Conservation (phyloP, 2,329 filamentous ascomycete species). For the Akanthomyces dipterigenus region DNA sequence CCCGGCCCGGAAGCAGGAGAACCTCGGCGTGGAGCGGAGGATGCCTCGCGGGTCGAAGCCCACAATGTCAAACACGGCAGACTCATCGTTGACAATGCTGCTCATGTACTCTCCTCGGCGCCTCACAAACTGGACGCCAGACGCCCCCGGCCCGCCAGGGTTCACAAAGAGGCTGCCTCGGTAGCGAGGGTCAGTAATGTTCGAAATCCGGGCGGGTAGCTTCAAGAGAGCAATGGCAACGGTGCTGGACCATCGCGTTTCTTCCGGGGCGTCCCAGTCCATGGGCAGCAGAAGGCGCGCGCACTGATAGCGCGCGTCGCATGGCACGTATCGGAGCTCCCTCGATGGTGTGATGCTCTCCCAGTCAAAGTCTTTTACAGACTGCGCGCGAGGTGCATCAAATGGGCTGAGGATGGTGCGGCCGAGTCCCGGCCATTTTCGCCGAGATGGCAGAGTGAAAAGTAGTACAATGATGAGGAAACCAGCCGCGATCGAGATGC, state of each 20-base stretch:
- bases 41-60: conserved; percentile 39
- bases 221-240: conserved; percentile 35
- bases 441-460: no score
- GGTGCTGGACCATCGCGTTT: conserved; percentile 21
- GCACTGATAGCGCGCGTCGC: conserved; percentile 33
- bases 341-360: conserved; percentile 24
- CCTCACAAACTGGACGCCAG: conserved; percentile 28
- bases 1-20: neutral
- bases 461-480: no score
- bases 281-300: conserved; percentile 37
- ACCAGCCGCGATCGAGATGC: no score
- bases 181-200: conserved; percentile 28
- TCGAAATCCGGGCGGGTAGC: conserved; percentile 32
- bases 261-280: conserved; percentile 28
- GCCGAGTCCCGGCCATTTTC: no score
- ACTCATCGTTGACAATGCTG: conserved; percentile 4
- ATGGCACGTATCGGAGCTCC: conserved; percentile 31
- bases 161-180: conserved; percentile 37
- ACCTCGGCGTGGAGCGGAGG: conserved; percentile 27
- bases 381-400: no score
- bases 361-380: conserved; percentile 28
- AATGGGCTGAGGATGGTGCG: no score
- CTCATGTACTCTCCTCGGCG: conserved; percentile 23
- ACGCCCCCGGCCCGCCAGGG: conserved; percentile 38
- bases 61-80: conserved; percentile 25